A percentile compares a stretch with the other conserved stretches of the same genome.
These are phyloP conservation scores for Zizania latifolia DNA, from an alignment of 176 grass and related monocot species.

Conservation along the genomic window DNA sequence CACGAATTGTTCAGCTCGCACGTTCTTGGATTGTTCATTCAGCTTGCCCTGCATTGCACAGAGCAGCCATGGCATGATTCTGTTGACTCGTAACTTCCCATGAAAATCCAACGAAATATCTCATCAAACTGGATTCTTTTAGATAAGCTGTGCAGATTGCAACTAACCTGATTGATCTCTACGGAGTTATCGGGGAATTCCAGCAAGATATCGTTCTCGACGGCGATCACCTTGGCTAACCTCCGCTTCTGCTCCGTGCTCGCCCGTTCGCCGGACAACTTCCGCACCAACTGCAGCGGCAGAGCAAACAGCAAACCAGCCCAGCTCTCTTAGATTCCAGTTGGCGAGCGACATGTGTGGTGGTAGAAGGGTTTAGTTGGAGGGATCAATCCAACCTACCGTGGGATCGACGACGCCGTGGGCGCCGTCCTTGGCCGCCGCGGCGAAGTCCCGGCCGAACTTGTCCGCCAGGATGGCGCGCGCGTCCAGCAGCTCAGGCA, in stretches of 20 bases:
- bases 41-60: conserved; percentile 9
- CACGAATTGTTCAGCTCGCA: neutral
- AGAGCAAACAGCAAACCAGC: neutral
- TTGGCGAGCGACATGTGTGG: conserved; percentile 18
- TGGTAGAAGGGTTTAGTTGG: neutral
- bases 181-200: conserved; percentile 17
- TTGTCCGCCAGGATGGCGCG: conserved; percentile 44
- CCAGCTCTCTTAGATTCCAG: neutral
- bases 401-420: conserved; percentile 28
- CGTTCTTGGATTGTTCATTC: neutral
- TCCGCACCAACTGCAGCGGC: conserved; percentile 42
- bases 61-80: neutral
- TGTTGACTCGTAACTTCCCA: neutral
- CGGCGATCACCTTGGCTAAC: conserved; percentile 41
- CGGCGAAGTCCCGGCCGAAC: conserved; percentile 44
- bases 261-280: conserved; percentile 31
- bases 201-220: conserved; percentile 40
- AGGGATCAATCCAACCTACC: conserved; percentile 28
- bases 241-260: conserved; percentile 38
- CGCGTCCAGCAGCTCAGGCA: conserved; percentile 53
- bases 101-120: neutral
- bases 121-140: neutral
- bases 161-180: neutral
- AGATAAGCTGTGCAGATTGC: neutral
- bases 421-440: conserved; percentile 35